Conservation (phyloP, 2,329 filamentous ascomycete species). For the Setomelanomma holmii region DNA sequence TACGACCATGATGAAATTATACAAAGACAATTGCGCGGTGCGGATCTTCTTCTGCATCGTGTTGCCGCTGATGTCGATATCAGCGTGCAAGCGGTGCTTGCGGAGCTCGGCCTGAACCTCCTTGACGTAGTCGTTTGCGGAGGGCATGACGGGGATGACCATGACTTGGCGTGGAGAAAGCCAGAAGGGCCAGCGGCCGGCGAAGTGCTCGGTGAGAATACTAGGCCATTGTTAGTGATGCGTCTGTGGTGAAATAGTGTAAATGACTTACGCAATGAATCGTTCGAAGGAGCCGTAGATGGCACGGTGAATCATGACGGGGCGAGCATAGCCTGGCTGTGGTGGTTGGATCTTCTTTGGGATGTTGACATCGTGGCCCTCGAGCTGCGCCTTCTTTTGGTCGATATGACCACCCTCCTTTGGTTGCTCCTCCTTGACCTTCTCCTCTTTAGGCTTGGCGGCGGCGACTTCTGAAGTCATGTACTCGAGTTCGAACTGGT, state of each 20-base stretch:
- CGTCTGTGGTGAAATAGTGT: background rate
- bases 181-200: slow-evolving; percentile 90
- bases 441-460: slow-evolving; percentile 49
- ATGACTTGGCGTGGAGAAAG: slow-evolving; percentile 82
- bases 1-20: slow-evolving; percentile 82
- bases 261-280: slow-evolving; percentile 62
- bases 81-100: slow-evolving; percentile 71
- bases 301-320: slow-evolving; percentile 87
- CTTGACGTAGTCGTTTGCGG: slow-evolving; percentile 73
- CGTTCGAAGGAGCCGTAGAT: slow-evolving; percentile 75
- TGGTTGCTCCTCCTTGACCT: slow-evolving; percentile 28
- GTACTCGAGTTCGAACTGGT: slow-evolving; percentile 88
- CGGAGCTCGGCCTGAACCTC: slow-evolving; percentile 75
- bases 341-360: slow-evolving; percentile 36
- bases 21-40: slow-evolving; percentile 78
- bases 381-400: slow-evolving; percentile 28
- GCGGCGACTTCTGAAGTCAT: slow-evolving; percentile 71
- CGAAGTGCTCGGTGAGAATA: slow-evolving; percentile 84
- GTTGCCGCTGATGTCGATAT: slow-evolving; percentile 75
- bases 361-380: slow-evolving; percentile 19
- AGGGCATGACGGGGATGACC: slow-evolving; percentile 78
- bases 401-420: slow-evolving; percentile 34
- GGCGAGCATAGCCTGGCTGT: slow-evolving; percentile 69
- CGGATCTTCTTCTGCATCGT: slow-evolving; percentile 91
- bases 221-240: slow-evolving; percentile 24